Base-by-base conservation (phyloP, 73 alveolate genomes). In the Paramecium octaurelia region DNA sequence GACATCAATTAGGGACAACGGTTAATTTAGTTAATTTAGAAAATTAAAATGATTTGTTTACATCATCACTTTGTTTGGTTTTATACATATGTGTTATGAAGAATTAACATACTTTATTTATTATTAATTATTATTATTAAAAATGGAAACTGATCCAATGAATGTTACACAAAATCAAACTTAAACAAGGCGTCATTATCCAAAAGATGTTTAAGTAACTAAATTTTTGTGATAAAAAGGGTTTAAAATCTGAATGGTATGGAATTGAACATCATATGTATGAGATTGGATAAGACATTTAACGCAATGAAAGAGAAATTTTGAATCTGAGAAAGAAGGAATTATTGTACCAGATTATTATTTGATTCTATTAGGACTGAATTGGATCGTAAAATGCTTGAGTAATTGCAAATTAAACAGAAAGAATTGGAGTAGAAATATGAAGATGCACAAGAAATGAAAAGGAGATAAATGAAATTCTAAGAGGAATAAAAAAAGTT, bases 101-200 rank as follows among this genome's bases (percentile, higher is more conserved):
- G 27, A 48, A 54, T 54, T 18, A 54, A 48, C 21, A 48, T 10
- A 14, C 59, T 48, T 12, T 4, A 18, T 54, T 18, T 16, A 54
- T 54, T 54, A 54, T 54, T 54, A 18, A 54, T 54, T n/a, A 54
- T 54, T 54, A 18, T 54, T 54, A 54, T 54, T 54, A 54, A 54
- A 75, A 75, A 75, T 75, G 88, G 88, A 75, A 42, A 75, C 88
- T 29, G 88, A 75, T 34, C 88, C 88, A 4, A 75, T 75, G 88
- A 75, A 75, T 75, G 42, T 64, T 27, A 64, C 84, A 12, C 12
- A 64, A 64, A 64, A 64, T 64, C 9, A 64, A 9, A 80, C 91
- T 12, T 46, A 44, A 42, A 80, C 70, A 24, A 80, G 91, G 16
- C 36, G 91, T 21, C 70, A 80, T 24, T 80, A 80, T 46, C 91